Base-by-base conservation (phyloP, 768 basidiomycete genomes). In the Auricularia cornea region DNA sequence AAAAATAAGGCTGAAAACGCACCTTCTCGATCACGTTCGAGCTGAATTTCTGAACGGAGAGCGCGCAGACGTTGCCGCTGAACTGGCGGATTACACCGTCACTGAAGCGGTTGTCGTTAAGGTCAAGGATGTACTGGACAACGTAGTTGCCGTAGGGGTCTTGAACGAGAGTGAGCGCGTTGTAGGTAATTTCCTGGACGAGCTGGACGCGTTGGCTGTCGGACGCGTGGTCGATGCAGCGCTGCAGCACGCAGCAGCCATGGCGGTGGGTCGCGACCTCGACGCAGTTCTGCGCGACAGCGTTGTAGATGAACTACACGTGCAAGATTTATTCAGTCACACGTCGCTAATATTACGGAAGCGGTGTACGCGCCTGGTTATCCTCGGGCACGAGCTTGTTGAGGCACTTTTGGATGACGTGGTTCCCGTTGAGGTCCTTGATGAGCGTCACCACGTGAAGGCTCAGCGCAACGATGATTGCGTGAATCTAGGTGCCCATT, bases 21-120 rank as follows among this genome's bases (percentile, higher is more conserved):
- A 89, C 90, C 83, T 97, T 97, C 78, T 97, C 95, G 66, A 97
- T 95, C 65, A 99, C 97, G 74, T 99, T 99, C 65, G 96, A 98
- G 66, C 94, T 96, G 78, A 99, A 99, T 78, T 99, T 99, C 75
- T 99, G 97, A 18, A 98, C 96, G 4, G 95, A 98, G 61, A 99
- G 79, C 4, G 94, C 94, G 74, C 95, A 98, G 64, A 98, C 92
- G 71, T 99, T 98, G 69, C 97, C 97, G 61, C 92, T 80, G 76
- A 98, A 99, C 72, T 98, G 97, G 66, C 96, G 88, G 69, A 98
- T 98, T 68, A 99, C 92, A 59, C 82, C 96, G 76, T 98, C 96
- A 68, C 93, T 96, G 82, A 98, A 99, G 52, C 97, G 85, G 74
- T 92, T 95, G 78, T 99, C 97, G 76, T 98, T 98, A 70, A 99